Evolutionary conservation across 148 eudicot genomes (phyloP).

Genomic region (Silene latifolia): DNA sequence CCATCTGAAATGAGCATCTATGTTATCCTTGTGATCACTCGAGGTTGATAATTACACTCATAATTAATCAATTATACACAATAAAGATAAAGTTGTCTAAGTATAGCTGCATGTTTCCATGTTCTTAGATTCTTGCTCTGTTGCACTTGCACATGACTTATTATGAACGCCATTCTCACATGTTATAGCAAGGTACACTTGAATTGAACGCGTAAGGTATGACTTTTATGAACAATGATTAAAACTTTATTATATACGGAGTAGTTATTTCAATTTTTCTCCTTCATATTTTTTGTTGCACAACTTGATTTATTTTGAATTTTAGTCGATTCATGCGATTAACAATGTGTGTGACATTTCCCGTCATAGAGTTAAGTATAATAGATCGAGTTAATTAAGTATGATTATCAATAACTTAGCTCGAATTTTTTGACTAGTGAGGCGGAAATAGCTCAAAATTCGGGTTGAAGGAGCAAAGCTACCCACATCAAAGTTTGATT

Average conservation of each 20-base stretch:
- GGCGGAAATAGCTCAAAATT: too few relatives aligned
- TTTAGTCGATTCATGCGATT: too few relatives aligned
- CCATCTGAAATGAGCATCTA: too few relatives aligned
- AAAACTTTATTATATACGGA: background rate
- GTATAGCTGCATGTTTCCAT: background rate
- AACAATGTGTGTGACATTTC: too few relatives aligned
- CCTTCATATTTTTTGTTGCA: too few relatives aligned
- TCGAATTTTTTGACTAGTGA: too few relatives aligned
- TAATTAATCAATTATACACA: background rate
- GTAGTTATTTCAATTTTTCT: background rate
- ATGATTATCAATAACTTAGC: too few relatives aligned
- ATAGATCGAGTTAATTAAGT: too few relatives aligned
- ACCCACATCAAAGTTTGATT: too few relatives aligned
- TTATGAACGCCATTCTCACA: background rate
- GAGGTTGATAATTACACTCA: background rate
- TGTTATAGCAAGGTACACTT: background rate
- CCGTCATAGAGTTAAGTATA: too few relatives aligned
- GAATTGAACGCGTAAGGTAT: conserved; percentile 11
- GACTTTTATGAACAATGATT: background rate
- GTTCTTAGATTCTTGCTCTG: conserved; percentile 15
- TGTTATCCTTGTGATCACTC: background rate
- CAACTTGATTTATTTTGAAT: too few relatives aligned
- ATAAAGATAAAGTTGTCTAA: background rate
- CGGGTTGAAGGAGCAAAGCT: too few relatives aligned
- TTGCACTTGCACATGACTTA: conserved; percentile 12